Evolutionary conservation across 208 protist genomes (phyloP), one percentile per base, ranked within the genome.

Genomic region (Leishmania amazonensis): DNA sequence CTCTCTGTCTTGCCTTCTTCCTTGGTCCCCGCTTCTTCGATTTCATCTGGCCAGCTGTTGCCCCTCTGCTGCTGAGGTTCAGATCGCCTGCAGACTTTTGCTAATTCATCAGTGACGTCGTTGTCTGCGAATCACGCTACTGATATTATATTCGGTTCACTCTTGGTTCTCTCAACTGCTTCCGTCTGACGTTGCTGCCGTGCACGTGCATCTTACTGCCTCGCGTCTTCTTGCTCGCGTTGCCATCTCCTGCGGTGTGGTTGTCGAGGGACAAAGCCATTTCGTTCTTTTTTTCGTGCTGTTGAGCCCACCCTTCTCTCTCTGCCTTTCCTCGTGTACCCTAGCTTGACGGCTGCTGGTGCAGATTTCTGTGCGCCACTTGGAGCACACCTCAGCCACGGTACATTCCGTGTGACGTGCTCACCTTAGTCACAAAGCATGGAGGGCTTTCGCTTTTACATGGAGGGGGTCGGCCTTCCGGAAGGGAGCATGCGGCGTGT

Each of bases 391-490:
- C 62, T 68, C 62, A 17, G 28, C 31, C 13, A 21, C 13, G 28
- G 9, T 68, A 68, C 31, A 9, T 40, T 19, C 4, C 3, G 51
- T 54, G 31, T 21, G 62, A 8, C 17, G n/a, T 68, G 13, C 31
- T 68, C 62, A 68, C 28, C 15, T 11, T 40, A 24, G 21, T 1
- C 62, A 13, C 62, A 40, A 6, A 47, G 6, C n/a, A 85, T 85
- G 81, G 81, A 85, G 17, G 71, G 64, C 13, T 85, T 85, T 60
- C 81, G 72, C 3, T 79, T 81, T 75, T 67, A 85, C 19, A 79
- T 76, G 31, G 76, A 81, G 38, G 83, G 76, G 57, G 38, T 77
- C 0, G 53, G 75, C 24, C 81, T 89, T 15, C 77, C 85, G 31
- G 83, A 85, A 3, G 83, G 83, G 6, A 64, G 40, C 35, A n/a